phyloP scores from a whole-genome alignment of 164 flowering plant species.

The Protea cynaroides region DNA sequence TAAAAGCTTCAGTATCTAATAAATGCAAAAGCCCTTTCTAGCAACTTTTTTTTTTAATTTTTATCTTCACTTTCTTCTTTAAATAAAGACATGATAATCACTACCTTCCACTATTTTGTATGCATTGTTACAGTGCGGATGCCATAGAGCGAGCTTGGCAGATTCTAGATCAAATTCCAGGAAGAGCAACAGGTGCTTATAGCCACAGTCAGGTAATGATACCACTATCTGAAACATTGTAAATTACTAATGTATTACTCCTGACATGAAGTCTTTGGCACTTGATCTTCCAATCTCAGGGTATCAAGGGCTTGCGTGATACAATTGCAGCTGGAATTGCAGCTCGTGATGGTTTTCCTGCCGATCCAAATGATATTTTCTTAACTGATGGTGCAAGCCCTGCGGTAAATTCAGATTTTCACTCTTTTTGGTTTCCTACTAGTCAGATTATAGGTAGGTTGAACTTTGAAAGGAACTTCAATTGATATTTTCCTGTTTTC shows the following conservation, averaged over 20 bases:
- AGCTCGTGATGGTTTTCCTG: constrained; percentile 92
- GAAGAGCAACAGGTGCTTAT: constrained; percentile 97
- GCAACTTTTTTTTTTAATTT: no score
- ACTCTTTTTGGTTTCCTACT: background rate
- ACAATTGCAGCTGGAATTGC: constrained; percentile 92
- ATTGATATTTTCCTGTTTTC: constrained; percentile 5
- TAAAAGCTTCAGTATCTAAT: no score
- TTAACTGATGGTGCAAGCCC: constrained; percentile 99
- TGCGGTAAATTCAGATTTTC: constrained; percentile 41
- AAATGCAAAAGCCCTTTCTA: no score
- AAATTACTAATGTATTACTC: background rate
- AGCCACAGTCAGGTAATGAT: constrained; percentile 91
- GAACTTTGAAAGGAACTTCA: background rate
- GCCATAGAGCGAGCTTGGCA: constrained; percentile 83
- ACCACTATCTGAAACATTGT: background rate
- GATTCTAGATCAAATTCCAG: constrained; percentile 92
- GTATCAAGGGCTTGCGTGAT: constrained; percentile 90
- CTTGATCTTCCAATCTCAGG: constrained; percentile 34
- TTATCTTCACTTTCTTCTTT: no score
- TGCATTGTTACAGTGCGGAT: constrained; percentile 59
- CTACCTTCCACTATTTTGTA: background rate
- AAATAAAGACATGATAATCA: background rate
- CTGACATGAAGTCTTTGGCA: background rate
- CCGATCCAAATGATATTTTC: constrained; percentile 88
- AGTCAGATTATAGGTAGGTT: background rate